Percentiles rank a stretch among this genome's conserved stretches.
phyloP scores from a whole-genome alignment of 2,329 filamentous ascomycete species.

The Ustulina deusta region DNA sequence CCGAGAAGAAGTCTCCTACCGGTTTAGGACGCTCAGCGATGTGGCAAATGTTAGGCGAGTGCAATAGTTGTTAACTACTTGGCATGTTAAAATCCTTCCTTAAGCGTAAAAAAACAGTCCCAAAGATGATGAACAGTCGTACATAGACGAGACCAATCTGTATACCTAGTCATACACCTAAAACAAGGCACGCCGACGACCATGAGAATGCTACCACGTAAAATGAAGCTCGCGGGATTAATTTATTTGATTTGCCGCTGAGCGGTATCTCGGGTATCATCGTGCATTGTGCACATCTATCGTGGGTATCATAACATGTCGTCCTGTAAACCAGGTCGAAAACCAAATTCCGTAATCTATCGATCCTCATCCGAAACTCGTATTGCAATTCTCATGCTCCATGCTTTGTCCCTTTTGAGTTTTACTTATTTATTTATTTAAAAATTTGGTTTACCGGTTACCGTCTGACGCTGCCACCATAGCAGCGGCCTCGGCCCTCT shows the following conservation, averaged over 20 bases:
- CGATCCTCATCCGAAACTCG: not conserved
- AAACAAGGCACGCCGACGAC: not conserved
- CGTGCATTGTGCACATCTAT: conserved; percentile 24
- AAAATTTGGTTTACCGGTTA: not conserved
- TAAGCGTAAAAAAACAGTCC: not conserved
- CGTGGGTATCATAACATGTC: conserved; percentile 31
- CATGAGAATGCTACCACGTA: not conserved
- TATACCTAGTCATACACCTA: not conserved
- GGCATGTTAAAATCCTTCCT: not conserved
- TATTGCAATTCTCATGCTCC: not conserved
- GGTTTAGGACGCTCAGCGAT: not conserved
- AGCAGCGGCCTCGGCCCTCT: conserved; percentile 57
- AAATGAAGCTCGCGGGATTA: not conserved
- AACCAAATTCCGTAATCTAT: not conserved
- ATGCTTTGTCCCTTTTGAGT: not conserved
- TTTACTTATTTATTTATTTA: not conserved
- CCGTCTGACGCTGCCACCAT: conserved; percentile 12
- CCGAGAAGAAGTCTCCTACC: not conserved
- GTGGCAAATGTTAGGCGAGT: not conserved
- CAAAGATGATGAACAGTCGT: not conserved
- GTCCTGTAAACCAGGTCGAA: not conserved
- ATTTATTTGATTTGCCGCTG: not conserved
- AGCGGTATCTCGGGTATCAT: conserved; percentile 29
- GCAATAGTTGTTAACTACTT: not conserved
- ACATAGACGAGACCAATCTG: not conserved